A percentile compares a stretch with the other conserved stretches of the same genome.
Conservation (phyloP, 306 rosid species). For the Canavalia gladiata region DNA sequence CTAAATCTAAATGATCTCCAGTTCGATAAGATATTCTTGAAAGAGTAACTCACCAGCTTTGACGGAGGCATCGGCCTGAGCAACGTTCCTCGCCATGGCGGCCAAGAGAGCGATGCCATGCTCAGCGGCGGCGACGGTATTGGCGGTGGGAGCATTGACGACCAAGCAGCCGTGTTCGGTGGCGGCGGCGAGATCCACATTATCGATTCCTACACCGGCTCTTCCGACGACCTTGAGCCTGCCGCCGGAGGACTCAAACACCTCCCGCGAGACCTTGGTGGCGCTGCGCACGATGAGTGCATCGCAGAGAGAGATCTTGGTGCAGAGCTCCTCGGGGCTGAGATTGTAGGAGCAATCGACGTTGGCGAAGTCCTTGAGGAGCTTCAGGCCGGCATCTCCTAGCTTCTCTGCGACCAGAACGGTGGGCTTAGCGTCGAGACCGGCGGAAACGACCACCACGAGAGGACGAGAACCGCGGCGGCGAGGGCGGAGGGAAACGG, state of each 20-base stretch:
- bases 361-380: conserved; percentile 82
- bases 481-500: conserved; percentile 52
- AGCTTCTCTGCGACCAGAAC: conserved; percentile 96
- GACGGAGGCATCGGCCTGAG: conserved; percentile 93
- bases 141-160: conserved; percentile 97
- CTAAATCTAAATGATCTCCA: neutral
- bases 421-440: conserved; percentile 84
- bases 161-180: conserved; percentile 96
- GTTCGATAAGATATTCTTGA: conserved; percentile 41
- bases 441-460: conserved; percentile 65
- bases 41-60: conserved; percentile 75
- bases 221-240: conserved; percentile 95
- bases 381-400: conserved; percentile 79
- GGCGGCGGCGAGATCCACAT: conserved; percentile 99
- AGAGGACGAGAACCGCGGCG: conserved; percentile 46
- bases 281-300: conserved; percentile 96
- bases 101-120: conserved; percentile 95
- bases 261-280: conserved; percentile 91
- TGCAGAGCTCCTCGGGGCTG: conserved; percentile 88
- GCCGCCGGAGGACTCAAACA: conserved; percentile 90
- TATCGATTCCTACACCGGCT: conserved; percentile 98
- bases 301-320: conserved; percentile 98
- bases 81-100: conserved; percentile 97
- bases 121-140: conserved; percentile 96
- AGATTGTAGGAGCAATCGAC: conserved; percentile 91